These are phyloP conservation scores for Sextonia rubra DNA, from an alignment of 164 flowering plant genomes.

Conservation along the genomic window DNA sequence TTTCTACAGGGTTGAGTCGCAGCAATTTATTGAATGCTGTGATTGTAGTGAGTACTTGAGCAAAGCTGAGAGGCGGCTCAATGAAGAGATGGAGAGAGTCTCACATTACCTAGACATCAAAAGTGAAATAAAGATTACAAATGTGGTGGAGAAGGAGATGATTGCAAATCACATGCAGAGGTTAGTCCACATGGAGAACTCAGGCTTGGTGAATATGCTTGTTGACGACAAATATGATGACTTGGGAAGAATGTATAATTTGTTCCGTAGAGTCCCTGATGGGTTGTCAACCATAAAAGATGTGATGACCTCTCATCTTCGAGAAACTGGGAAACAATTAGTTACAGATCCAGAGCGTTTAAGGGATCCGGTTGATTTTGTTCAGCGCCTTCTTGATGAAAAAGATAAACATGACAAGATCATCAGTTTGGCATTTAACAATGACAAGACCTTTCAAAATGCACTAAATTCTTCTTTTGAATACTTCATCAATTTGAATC, in stretches of 20 bases:
- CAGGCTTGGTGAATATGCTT: conserved; percentile 89
- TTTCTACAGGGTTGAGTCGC: conserved; percentile 73
- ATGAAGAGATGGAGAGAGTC: conserved; percentile 85
- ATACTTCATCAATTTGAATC: conserved; percentile 77
- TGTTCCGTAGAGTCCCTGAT: conserved; percentile 71
- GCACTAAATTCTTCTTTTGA: conserved; percentile 91
- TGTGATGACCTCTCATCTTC: conserved; percentile 80
- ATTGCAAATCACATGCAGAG: conserved; percentile 88
- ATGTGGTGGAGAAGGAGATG: conserved; percentile 95
- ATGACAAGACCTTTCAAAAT: conserved; percentile 89
- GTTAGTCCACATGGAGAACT: conserved; percentile 91
- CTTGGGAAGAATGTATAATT: conserved; percentile 72
- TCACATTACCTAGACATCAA: conserved; percentile 64
- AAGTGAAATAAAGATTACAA: conserved; percentile 69
- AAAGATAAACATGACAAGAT: conserved; percentile 81
- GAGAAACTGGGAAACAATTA: conserved; percentile 82
- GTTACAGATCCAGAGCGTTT: conserved; percentile 88
- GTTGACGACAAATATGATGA: conserved; percentile 87
- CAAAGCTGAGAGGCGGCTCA: conserved; percentile 76
- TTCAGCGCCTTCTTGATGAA: conserved; percentile 78
- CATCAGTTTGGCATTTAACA: conserved; percentile 59
- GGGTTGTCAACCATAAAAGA: conserved; percentile 73
- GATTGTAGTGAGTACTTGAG: conserved; percentile 82
- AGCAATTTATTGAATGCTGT: conserved; percentile 73
- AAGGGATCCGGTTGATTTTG: conserved; percentile 92